Evolutionary conservation across 768 basidiomycete genomes (phyloP), one percentile per base, ranked within the genome.

Genomic region (Amanita brunnescens): DNA sequence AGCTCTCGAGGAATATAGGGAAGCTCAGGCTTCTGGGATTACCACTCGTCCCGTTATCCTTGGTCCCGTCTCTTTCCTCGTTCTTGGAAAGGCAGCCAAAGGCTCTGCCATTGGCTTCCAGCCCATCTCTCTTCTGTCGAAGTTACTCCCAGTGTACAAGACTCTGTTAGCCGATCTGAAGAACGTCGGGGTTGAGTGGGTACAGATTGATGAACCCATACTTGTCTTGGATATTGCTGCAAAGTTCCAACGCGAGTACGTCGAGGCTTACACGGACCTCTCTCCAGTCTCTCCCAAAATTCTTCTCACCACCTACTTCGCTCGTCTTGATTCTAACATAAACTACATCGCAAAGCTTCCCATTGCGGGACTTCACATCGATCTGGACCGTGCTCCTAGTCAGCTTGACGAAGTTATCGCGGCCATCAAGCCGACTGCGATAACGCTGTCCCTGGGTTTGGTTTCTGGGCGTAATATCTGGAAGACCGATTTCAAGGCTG

Each of bases 401-500:
- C 96, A 99, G 70, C 83, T 99, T 57, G 85, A 88, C 45, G 76
- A 76, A 41, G 87, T 91, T 56, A 55, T 95, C 56, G 77, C 75
- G 39, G 92, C 91, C 51, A 66, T 97, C 68, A 96, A 93, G 77
- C 65, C 78, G 55, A 94, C 91, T 58, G 70, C 69, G 62, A 78
- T 92, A 56, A 64, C 85, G 57, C 79, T 99, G 47, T 98, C 96
- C 35, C 84, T 98, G 56, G 96, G 96, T 70, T 68, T 97, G 55
- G 89, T 99, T 57, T 98, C 96, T 40, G 96, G 96, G 49, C 92
- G 96, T 66, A 97, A 97, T 79, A 91, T 99, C 75, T 99, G 96
- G 96, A 99, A 98, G 83, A 86, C 82, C 56, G 94, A 98, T 71
- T 85, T 98, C 61, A 73, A 77, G 56, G 83, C 81, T 49, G 85